phyloP scores from a whole-genome alignment of 1,284 basidiomycete species.

The Neotropicomus parvogracilis region DNA sequence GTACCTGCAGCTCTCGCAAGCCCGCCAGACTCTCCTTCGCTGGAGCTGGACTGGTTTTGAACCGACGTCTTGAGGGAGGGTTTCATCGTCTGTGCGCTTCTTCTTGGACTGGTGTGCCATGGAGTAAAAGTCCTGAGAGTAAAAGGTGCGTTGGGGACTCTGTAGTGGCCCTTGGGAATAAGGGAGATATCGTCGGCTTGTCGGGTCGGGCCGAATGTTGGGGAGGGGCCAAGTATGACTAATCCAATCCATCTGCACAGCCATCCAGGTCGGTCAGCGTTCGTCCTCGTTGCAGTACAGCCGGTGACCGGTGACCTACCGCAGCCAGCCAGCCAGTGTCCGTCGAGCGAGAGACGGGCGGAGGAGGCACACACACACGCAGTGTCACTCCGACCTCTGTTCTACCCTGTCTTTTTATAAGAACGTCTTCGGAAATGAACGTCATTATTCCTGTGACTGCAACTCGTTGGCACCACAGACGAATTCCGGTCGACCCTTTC shows the following conservation, averaged over 20 bases:
- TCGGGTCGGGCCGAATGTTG: slow-evolving; percentile 38
- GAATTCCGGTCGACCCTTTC: slow-evolving; percentile 30
- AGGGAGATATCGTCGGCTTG: slow-evolving; percentile 35
- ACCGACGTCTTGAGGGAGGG: slow-evolving; percentile 49
- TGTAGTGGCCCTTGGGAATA: slow-evolving; percentile 19
- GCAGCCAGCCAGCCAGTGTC: no score
- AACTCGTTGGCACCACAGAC: slow-evolving; percentile 14
- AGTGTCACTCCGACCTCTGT: slow-evolving; percentile 5
- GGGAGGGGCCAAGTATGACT: slow-evolving; percentile 31
- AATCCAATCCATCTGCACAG: slow-evolving; percentile 35
- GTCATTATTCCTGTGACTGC: slow-evolving; percentile 33
- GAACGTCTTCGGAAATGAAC: slow-evolving; percentile 33
- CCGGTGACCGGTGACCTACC: no score
- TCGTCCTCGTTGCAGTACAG: slow-evolving; percentile 15
- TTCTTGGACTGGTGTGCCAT: slow-evolving; percentile 63
- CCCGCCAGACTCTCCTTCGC: slow-evolving; percentile 73
- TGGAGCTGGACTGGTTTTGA: slow-evolving; percentile 71
- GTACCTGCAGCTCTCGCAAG: slow-evolving; percentile 81
- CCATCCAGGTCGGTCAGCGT: slow-evolving; percentile 24
- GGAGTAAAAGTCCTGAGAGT: slow-evolving; percentile 46
- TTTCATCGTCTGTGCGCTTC: slow-evolving; percentile 62
- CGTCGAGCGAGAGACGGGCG: no score
- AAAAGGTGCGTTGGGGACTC: slow-evolving; percentile 38
- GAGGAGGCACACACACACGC: slow-evolving; percentile 12
- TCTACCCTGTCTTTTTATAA: slow-evolving; percentile 32